These are phyloP conservation scores for Triangularia setosa DNA, from an alignment of 2,329 filamentous ascomycete genomes.

Conservation along the genomic window DNA sequence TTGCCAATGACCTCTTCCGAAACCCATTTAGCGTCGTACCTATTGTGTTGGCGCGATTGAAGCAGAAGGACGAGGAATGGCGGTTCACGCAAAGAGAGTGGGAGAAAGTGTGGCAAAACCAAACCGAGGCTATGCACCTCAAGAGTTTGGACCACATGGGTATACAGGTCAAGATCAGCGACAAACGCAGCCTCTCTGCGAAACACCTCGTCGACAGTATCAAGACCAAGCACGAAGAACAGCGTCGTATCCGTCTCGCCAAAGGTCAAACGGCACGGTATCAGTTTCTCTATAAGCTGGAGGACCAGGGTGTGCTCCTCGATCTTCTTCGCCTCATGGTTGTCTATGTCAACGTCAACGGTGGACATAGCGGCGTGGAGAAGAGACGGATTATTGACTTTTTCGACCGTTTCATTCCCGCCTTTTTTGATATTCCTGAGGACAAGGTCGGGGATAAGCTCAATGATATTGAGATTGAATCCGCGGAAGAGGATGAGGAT, in stretches of 20 bases:
- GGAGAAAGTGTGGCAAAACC: slow-evolving; percentile 98
- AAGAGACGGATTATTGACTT: slow-evolving; percentile 72
- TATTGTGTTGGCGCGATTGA: slow-evolving; percentile 80
- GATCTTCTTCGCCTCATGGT: slow-evolving; percentile 61
- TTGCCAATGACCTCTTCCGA: slow-evolving; percentile 81
- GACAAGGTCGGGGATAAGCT: slow-evolving; percentile 65
- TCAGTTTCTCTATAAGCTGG: slow-evolving; percentile 74
- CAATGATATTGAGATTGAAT: slow-evolving; percentile 59
- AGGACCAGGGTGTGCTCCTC: slow-evolving; percentile 64
- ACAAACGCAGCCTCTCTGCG: slow-evolving; percentile 86
- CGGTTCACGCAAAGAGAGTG: slow-evolving; percentile 94
- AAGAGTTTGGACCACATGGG: slow-evolving; percentile 97
- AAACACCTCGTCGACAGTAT: slow-evolving; percentile 90
- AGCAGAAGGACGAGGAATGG: slow-evolving; percentile 97
- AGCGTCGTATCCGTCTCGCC: slow-evolving; percentile 66
- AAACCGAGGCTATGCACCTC: slow-evolving; percentile 92
- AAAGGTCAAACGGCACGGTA: slow-evolving; percentile 59
- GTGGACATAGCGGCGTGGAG: slow-evolving; percentile 67
- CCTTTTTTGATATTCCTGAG: slow-evolving; percentile 72
- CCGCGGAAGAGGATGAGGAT: slow-evolving; percentile 73
- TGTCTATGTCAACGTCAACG: slow-evolving; percentile 63
- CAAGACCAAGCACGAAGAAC: slow-evolving; percentile 88
- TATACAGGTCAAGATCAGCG: slow-evolving; percentile 78
- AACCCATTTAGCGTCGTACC: slow-evolving; percentile 85
- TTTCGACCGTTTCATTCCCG: slow-evolving; percentile 69